Evolutionary conservation across 495 filamentous ascomycete genomes (phyloP).

Genomic region (Ascodesmis nigricans): DNA sequence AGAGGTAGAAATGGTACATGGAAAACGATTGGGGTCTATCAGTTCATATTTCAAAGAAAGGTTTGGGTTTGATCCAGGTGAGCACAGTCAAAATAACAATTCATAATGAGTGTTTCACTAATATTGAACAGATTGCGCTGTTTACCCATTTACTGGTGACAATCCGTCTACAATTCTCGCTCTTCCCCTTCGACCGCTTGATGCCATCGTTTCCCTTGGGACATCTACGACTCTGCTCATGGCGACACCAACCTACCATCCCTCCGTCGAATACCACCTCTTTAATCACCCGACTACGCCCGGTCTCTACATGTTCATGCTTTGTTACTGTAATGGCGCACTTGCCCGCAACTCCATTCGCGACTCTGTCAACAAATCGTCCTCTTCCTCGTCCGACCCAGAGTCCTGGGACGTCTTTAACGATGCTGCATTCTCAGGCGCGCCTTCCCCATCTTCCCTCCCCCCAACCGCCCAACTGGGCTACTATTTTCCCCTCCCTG

Average conservation of each 20-base stretch:
- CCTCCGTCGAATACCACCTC: constrained; percentile 70
- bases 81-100: neutral
- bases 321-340: constrained; percentile 96
- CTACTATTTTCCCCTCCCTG: constrained; percentile 80
- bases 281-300: constrained; percentile 72
- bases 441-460: constrained; percentile 29
- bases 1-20: constrained; percentile 54
- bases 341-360: constrained; percentile 76
- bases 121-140: constrained; percentile 33
- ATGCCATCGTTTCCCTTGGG: constrained; percentile 83
- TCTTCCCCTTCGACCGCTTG: constrained; percentile 59
- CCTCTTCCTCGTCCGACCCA: constrained; percentile 24
- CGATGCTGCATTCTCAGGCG: constrained; percentile 35
- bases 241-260: constrained; percentile 73
- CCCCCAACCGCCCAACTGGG: constrained; percentile 63
- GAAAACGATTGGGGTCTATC: constrained; percentile 50
- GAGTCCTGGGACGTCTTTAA: constrained; percentile 55
- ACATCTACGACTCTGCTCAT: constrained; percentile 95
- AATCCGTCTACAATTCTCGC: constrained; percentile 91
- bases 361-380: constrained; percentile 34
- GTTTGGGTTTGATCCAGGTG: constrained; percentile 44
- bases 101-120: neutral
- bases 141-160: constrained; percentile 81
- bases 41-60: constrained; percentile 51
- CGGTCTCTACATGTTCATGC: constrained; percentile 92